Percentiles rank a stretch among this genome's conserved stretches.
Evolutionary conservation across 1,284 basidiomycete genomes (phyloP).

Genomic region (Peniophora sp.): DNA sequence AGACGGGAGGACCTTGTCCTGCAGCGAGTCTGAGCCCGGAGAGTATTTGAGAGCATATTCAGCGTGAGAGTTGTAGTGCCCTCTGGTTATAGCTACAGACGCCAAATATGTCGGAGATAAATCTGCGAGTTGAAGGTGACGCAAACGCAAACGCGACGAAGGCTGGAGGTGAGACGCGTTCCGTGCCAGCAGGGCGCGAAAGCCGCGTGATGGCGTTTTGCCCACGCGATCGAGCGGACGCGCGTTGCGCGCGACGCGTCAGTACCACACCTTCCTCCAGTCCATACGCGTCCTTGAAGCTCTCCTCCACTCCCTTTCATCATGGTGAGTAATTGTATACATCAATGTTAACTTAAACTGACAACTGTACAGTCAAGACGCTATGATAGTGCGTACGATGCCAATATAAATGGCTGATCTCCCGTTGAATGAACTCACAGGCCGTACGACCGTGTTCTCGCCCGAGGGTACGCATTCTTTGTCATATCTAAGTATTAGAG

Average conservation of each 20-base stretch:
- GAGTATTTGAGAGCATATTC: too few species aligned
- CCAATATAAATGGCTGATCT: constrained; percentile 12
- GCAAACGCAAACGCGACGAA: too few species aligned
- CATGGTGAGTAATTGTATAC: neutral
- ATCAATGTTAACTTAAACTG: neutral
- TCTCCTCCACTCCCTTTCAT: neutral
- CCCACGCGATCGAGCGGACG: neutral
- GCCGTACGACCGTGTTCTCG: constrained; percentile 93
- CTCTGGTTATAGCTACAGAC: too few species aligned
- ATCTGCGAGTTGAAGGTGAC: too few species aligned
- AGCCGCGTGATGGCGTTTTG: too few species aligned
- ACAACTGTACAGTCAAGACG: constrained; percentile 59
- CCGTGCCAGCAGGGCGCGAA: too few species aligned
- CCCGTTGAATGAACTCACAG: constrained; percentile 27
- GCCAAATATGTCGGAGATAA: too few species aligned
- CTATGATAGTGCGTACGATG: constrained; percentile 66
- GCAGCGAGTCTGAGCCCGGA: too few species aligned
- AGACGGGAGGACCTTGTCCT: too few species aligned
- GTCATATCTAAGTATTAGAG: constrained; percentile 2
- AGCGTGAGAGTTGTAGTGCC: too few species aligned
- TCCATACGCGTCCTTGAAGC: neutral
- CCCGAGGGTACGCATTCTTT: constrained; percentile 66
- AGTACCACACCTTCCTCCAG: neutral
- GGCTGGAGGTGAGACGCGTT: too few species aligned
- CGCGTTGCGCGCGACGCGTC: constrained; percentile 1